A percentile compares a stretch with the other conserved stretches of the same genome.
phyloP scores from a whole-genome alignment of 2,329 filamentous ascomycete species.

The Thermomyces lanuginosus region DNA sequence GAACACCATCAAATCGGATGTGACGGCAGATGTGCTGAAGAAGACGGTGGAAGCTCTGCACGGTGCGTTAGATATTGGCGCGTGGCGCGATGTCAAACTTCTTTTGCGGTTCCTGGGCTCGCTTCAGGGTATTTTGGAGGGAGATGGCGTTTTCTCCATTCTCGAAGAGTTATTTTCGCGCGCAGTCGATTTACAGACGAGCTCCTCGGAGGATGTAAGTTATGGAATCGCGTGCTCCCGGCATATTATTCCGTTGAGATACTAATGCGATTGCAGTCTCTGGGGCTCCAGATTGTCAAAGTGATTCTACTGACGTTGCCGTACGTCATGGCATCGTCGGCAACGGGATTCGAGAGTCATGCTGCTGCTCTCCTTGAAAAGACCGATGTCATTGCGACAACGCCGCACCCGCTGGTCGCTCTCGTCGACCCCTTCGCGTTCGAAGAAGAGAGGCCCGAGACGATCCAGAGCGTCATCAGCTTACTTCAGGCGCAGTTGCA shows the following conservation, averaged over 20 bases:
- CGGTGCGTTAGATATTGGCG: constrained; percentile 50
- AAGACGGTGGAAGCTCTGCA: constrained; percentile 48
- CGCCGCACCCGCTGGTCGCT: constrained; percentile 67
- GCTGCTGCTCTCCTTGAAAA: constrained; percentile 72
- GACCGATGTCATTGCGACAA: constrained; percentile 84
- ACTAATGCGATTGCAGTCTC: constrained; percentile 27
- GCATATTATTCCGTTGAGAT: constrained; percentile 1
- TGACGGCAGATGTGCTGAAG: constrained; percentile 53
- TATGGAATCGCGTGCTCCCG: not conserved
- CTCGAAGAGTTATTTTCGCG: constrained; percentile 80
- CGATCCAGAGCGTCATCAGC: constrained; percentile 56
- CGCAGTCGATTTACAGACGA: constrained; percentile 84
- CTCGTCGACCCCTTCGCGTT: constrained; percentile 70
- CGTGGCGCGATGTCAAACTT: constrained; percentile 86
- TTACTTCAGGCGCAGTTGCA: constrained; percentile 77
- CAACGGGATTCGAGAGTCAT: constrained; percentile 53
- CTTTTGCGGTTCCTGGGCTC: constrained; percentile 79
- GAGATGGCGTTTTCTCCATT: constrained; percentile 69
- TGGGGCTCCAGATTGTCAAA: constrained; percentile 76
- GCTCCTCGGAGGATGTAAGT: constrained; percentile 79
- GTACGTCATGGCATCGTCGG: constrained; percentile 64
- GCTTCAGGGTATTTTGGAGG: constrained; percentile 62
- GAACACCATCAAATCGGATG: constrained; percentile 61
- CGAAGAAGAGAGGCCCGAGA: constrained; percentile 43
- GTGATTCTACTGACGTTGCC: constrained; percentile 90